Evolutionary conservation across 140 eudicot species (phyloP), one percentile per base, ranked within the genome.

Genomic region (Senecio squalidus): DNA sequence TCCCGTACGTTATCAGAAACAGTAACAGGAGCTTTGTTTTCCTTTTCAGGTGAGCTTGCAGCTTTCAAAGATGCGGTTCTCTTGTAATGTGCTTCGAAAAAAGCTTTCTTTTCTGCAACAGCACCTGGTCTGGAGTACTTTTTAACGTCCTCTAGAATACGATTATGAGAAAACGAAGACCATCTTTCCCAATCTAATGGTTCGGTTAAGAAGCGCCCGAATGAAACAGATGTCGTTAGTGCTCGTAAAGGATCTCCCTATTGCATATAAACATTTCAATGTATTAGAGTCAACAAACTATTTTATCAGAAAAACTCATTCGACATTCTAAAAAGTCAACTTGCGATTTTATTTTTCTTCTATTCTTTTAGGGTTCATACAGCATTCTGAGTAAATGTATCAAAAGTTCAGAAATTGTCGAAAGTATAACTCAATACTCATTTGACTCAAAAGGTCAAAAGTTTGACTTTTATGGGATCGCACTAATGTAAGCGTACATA

Each of bases 31-130:
- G 62, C 77, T 30, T 66, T 68, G 64, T 60, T 74, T 69, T 82
- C 88, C 57, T 74, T 73, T 62, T 71, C 74, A 21, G 76, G 74
- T 41, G 60, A 56, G 9, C 66, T 76, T 51, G 65, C 71, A 33
- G 80, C 70, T 55, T 59, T 52, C 66, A 70, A 67, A 68, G 74
- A 59, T 36, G 82, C 84, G 33, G 68, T 60, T 63, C 62, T 76
- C 74, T 84, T 88, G 69, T 81, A 82, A 70, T 80, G 86, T 18
- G 96, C 88, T 60, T 88, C 96, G 23, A 88, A 88, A 53, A 79
- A 79, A 33, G 96, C 88, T 67, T 84, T 88, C 82, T 81, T 84
- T 46, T 78, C 81, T 47, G 96, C 96, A 53, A 88, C 96, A 17
- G 82, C 73, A 51, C 96, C 96, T 4, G 95, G 92, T 58, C 66